Evolutionary conservation across 257 asterid genomes (phyloP).

Genomic region (Echium plantagineum): DNA sequence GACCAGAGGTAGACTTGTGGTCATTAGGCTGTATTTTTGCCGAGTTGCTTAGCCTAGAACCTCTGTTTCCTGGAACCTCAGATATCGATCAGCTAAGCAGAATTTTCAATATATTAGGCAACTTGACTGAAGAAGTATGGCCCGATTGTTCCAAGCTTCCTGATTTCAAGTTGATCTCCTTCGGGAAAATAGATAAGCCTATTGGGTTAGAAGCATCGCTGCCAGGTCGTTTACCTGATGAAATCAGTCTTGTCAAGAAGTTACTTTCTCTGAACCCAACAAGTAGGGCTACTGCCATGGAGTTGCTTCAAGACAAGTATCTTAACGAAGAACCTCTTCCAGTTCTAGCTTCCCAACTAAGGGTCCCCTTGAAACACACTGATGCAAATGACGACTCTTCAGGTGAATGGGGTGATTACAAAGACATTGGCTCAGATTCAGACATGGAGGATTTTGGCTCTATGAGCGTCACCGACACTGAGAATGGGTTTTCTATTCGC

Average conservation of each 20-base stretch:
- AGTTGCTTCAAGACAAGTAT: slow-evolving; percentile 70
- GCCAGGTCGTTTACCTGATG: slow-evolving; percentile 45
- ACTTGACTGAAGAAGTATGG: slow-evolving; percentile 69
- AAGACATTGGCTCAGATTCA: slow-evolving; percentile 52
- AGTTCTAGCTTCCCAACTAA: slow-evolving; percentile 41
- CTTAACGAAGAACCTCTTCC: slow-evolving; percentile 80
- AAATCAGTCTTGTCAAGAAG: slow-evolving; percentile 47
- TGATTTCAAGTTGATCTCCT: slow-evolving; percentile 71
- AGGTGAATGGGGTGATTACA: slow-evolving; percentile 34
- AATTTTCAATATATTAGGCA: slow-evolving; percentile 58
- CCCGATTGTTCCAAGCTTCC: slow-evolving; percentile 75
- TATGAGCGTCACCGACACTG: slow-evolving; percentile 27
- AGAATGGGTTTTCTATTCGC: slow-evolving; percentile 54
- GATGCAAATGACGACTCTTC: slow-evolving; percentile 43
- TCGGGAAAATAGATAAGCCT: slow-evolving; percentile 57
- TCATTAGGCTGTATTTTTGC: slow-evolving; percentile 90
- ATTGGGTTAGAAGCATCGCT: slow-evolving; percentile 56
- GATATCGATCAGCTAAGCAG: slow-evolving; percentile 82
- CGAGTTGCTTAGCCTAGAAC: slow-evolving; percentile 61
- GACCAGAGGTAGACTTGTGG: slow-evolving; percentile 88
- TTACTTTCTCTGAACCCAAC: slow-evolving; percentile 61
- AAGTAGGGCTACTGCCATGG: slow-evolving; percentile 67
- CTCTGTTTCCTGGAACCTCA: slow-evolving; percentile 77
- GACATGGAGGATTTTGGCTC: slow-evolving; percentile 69
- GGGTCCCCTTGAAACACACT: slow-evolving; percentile 57